Base-by-base conservation (phyloP, 768 basidiomycete species). In the Pisolithus albus region DNA sequence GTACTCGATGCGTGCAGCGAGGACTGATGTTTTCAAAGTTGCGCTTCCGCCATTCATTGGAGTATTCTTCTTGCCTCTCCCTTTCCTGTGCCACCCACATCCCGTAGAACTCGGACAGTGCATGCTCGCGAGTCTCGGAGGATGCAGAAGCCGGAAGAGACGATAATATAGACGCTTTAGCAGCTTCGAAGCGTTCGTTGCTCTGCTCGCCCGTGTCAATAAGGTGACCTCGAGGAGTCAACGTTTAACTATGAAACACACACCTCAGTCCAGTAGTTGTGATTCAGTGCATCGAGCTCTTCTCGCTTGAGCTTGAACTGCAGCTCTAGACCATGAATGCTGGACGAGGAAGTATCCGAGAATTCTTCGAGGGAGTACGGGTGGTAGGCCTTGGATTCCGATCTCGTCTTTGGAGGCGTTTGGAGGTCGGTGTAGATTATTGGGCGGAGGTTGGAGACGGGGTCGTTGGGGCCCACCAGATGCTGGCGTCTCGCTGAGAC, bases 311-410 rank as follows among this genome's bases (percentile, higher is more conserved):
- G 68, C 53, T 79, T 82, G 73, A 78, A 85, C 59, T 85, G 87
- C 45, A 89, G 75, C 50, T 86, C 83, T 7, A 77, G 64, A 30
- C 77, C 70, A 43, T 72, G 72, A 37, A 64, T 64, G 42, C 67
- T 64, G 18, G 63, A 61, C 44, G 59, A 47, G 46, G 64, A 54
- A 57, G 58, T 39, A 63, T 61, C 37, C 59, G 64, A 36, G 67
- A 92, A 92, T 64, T 92, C 89, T 52, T 72, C 64, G 51, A 90
- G 79, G 13, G 89, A 90, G 70, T 91, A 92, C 3, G 88, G 89
- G 63, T 90, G 87, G 41, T 59, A 52, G 52, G 56, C 52, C 18
- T 55, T 55, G 46, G 67, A 62, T 38, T 72, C 64, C 43, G 66
- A 16, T 66, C 16, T 67, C 61, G 28, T 67, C 65, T 36, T 54